Evolutionary conservation across 306 rosid genomes (phyloP).

Genomic region (Vigna mungo): DNA sequence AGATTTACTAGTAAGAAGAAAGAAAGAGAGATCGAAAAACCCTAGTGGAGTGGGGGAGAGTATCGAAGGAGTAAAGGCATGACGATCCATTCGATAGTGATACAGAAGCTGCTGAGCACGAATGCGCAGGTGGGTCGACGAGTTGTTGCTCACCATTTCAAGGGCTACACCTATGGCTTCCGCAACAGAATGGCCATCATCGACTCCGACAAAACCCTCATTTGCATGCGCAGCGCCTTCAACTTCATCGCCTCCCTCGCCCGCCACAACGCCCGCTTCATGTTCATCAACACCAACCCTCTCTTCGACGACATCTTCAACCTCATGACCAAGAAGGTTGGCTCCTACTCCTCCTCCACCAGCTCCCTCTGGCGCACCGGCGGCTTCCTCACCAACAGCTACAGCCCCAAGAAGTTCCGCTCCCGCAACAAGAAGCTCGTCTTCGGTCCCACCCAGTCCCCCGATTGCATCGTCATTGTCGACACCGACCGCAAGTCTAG

Average conservation of each 20-base stretch:
- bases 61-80: conserved; percentile 23
- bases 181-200: conserved; percentile 75
- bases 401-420: conserved; percentile 84
- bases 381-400: conserved; percentile 78
- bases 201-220: conserved; percentile 79
- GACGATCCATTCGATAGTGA: conserved; percentile 76
- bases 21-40: neutral
- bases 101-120: conserved; percentile 81
- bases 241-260: conserved; percentile 74
- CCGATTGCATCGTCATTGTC: conserved; percentile 75
- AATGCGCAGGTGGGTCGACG: conserved; percentile 77
- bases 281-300: conserved; percentile 87
- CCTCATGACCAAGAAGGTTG: conserved; percentile 71
- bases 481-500: conserved; percentile 74
- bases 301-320: conserved; percentile 78
- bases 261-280: conserved; percentile 70
- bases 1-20: too few species aligned
- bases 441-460: conserved; percentile 76
- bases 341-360: conserved; percentile 58
- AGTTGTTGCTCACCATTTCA: conserved; percentile 69
- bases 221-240: conserved; percentile 78
- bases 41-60: neutral
- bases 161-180: conserved; percentile 71
- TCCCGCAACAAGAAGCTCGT: conserved; percentile 74
- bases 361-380: conserved; percentile 73